Percentiles rank a stretch among this genome's conserved stretches.
Evolutionary conservation across 2,329 filamentous ascomycete species (phyloP).

Genomic region (Zasmidium citrigriseum): DNA sequence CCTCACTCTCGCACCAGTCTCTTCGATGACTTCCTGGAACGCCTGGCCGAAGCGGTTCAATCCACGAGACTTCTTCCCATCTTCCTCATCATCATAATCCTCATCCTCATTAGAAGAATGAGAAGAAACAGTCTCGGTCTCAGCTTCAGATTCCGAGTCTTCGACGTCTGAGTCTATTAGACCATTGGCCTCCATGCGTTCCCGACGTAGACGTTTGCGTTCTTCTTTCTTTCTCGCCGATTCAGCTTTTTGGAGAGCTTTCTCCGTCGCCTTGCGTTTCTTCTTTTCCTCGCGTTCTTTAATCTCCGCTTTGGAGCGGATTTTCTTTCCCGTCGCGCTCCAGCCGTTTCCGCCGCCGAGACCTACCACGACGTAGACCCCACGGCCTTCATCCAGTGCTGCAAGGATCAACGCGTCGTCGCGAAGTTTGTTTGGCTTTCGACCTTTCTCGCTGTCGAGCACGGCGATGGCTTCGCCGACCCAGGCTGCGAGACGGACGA

Average conservation of each 20-base stretch:
- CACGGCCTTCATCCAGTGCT: constrained; percentile 80
- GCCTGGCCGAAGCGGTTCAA: constrained; percentile 90
- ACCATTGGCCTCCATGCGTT: constrained; percentile 61
- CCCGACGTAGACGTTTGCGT: constrained; percentile 58
- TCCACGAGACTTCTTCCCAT: constrained; percentile 64
- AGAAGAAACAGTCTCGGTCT: constrained; percentile 34
- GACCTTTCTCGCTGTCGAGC: constrained; percentile 79
- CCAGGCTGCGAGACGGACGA: constrained; percentile 94
- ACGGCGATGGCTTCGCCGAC: constrained; percentile 88
- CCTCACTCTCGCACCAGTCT: constrained; percentile 84
- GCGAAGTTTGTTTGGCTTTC: constrained; percentile 55
- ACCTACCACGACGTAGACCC: constrained; percentile 90
- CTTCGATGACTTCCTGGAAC: constrained; percentile 90
- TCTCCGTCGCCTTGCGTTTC: constrained; percentile 58
- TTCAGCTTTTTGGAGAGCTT: constrained; percentile 51
- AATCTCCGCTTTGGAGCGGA: constrained; percentile 35
- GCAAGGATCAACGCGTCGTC: constrained; percentile 86
- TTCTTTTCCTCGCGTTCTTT: constrained; percentile 65
- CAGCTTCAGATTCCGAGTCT: constrained; percentile 56
- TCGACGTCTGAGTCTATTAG: constrained; percentile 46
- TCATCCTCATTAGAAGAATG: constrained; percentile 36
- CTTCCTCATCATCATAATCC: constrained; percentile 50
- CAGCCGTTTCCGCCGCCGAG: constrained; percentile 79
- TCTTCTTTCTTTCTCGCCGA: constrained; percentile 58
- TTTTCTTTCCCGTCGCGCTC: constrained; percentile 61